Evolutionary conservation across 2,329 filamentous ascomycete genomes (phyloP).

Genomic region (Alternaria sp.): DNA sequence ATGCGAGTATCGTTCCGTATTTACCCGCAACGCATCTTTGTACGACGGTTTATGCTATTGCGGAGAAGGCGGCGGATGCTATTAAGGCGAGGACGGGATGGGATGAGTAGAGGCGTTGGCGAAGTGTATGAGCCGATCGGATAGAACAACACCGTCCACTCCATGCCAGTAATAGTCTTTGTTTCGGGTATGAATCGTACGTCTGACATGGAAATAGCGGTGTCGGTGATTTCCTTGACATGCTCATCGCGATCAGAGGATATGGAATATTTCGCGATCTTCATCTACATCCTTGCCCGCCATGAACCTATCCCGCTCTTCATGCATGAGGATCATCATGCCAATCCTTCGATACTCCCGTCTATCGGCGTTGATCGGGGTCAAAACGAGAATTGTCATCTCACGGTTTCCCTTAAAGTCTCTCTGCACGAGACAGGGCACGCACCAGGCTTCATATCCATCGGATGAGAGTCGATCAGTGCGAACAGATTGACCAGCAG

Average conservation of each 20-base stretch:
- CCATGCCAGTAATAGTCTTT: background rate
- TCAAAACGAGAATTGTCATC: background rate
- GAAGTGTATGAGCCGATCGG: background rate
- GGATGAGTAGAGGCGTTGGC: background rate
- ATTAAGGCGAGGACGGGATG: conserved; percentile 22
- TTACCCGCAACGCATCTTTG: conserved; percentile 16
- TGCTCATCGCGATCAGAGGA: background rate
- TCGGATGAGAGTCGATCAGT: background rate
- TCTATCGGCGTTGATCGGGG: background rate
- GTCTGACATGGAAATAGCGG: too few species aligned
- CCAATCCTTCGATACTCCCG: background rate
- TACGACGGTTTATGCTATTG: conserved; percentile 32
- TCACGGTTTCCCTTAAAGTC: accelerated
- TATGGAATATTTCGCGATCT: background rate
- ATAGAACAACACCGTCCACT: background rate
- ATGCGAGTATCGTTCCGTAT: background rate
- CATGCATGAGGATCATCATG: too few species aligned
- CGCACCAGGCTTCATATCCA: background rate
- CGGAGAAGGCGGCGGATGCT: conserved; percentile 24
- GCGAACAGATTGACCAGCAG: background rate
- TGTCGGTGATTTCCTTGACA: background rate
- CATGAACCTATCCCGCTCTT: background rate
- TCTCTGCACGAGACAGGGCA: background rate
- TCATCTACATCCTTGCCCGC: background rate
- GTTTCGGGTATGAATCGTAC: background rate